Evolutionary conservation across 768 basidiomycete species (phyloP).

Genomic region (Rhizopogon vesiculosus): DNA sequence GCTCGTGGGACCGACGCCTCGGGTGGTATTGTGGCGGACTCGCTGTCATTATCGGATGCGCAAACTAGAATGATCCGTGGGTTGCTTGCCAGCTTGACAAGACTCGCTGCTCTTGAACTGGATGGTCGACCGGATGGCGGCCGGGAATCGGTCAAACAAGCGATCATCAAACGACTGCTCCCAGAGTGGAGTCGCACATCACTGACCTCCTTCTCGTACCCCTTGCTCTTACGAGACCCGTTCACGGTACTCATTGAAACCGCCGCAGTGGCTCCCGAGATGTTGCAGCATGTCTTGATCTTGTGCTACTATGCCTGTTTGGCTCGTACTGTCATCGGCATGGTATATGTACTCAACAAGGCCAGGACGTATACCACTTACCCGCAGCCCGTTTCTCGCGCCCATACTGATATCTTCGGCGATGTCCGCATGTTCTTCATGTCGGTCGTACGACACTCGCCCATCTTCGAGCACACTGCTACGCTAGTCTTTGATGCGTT

Average conservation of each 20-base stretch:
- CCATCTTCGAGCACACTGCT: slow-evolving; percentile 81
- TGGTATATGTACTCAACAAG: slow-evolving; percentile 80
- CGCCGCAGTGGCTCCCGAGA: slow-evolving; percentile 85
- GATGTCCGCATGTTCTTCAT: slow-evolving; percentile 87
- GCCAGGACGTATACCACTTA: slow-evolving; percentile 49
- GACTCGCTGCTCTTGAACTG: slow-evolving; percentile 64
- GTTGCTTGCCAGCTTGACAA: slow-evolving; percentile 63
- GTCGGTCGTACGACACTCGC: slow-evolving; percentile 86
- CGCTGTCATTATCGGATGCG: slow-evolving; percentile 61
- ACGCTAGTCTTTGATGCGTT: slow-evolving; percentile 75
- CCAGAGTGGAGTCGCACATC: slow-evolving; percentile 92
- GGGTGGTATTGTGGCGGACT: slow-evolving; percentile 57
- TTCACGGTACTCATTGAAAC: slow-evolving; percentile 87
- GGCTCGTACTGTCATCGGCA: slow-evolving; percentile 78
- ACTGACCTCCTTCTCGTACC: slow-evolving; percentile 77
- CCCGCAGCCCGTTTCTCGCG: slow-evolving; percentile 35
- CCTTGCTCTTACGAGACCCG: slow-evolving; percentile 85
- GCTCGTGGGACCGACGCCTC: slow-evolving; percentile 59
- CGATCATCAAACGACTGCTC: slow-evolving; percentile 82
- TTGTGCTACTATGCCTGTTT: slow-evolving; percentile 89
- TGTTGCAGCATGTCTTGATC: slow-evolving; percentile 83
- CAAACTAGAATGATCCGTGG: slow-evolving; percentile 76
- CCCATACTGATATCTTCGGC: slow-evolving; percentile 73
- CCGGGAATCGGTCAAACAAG: slow-evolving; percentile 71
- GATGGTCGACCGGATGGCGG: slow-evolving; percentile 70